Percentiles rank a stretch among this genome's conserved stretches.
Conservation (phyloP, 2,329 filamentous ascomycete genomes). For the Diplodia sapinea region DNA sequence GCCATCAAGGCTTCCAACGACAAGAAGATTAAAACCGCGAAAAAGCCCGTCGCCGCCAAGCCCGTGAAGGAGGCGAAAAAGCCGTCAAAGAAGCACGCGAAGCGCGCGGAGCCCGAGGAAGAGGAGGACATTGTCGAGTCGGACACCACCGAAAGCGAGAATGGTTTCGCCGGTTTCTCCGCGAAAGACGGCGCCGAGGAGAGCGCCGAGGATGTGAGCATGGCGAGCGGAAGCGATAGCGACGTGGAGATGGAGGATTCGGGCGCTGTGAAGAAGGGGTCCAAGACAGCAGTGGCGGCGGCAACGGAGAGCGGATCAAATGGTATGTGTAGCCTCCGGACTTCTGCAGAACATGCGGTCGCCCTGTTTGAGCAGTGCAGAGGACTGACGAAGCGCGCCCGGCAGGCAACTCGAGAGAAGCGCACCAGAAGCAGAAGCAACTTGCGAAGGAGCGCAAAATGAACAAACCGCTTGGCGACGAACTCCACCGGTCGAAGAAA, state of each 20-base stretch:
- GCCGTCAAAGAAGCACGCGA: slow-evolving; percentile 39
- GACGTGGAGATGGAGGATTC: slow-evolving; percentile 30
- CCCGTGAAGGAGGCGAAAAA: slow-evolving; percentile 41
- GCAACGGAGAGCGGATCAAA: neutral
- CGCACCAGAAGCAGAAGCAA: slow-evolving; percentile 91
- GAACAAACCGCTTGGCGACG: slow-evolving; percentile 89
- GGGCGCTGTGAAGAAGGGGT: slow-evolving; percentile 32
- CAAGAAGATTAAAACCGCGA: slow-evolving; percentile 51
- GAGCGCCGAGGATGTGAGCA: slow-evolving; percentile 31
- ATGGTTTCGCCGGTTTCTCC: slow-evolving; percentile 46
- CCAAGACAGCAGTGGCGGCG: slow-evolving; percentile 30
- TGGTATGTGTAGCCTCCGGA: slow-evolving; percentile 10
- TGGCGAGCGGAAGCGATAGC: slow-evolving; percentile 27
- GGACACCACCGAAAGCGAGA: slow-evolving; percentile 45
- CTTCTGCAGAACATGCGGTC: neutral
- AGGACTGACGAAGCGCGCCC: neutral
- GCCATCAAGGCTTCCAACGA: slow-evolving; percentile 34
- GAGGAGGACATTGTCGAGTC: slow-evolving; percentile 44
- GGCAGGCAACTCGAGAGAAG: slow-evolving; percentile 76
- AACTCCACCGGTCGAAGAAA: slow-evolving; percentile 88
- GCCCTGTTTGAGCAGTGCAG: neutral
- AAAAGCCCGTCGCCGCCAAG: slow-evolving; percentile 35
- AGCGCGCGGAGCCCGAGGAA: slow-evolving; percentile 40
- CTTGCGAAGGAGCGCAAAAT: slow-evolving; percentile 87
- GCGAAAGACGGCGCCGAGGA: slow-evolving; percentile 40